Base-by-base conservation (phyloP, 805 yeast genomes). In the Ogataea degrootiae region DNA sequence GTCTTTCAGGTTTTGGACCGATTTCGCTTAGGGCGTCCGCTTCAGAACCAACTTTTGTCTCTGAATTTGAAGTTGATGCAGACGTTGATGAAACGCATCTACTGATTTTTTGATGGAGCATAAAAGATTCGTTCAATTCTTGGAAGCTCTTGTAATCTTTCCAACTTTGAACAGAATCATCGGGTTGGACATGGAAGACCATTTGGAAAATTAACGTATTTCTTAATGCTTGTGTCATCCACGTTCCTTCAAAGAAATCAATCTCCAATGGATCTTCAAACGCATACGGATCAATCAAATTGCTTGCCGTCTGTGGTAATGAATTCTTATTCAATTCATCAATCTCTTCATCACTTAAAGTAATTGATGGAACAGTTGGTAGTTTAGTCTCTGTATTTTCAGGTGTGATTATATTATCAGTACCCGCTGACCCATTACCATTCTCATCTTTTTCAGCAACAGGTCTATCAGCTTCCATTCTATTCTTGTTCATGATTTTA, bases 151-250 rank as follows among this genome's bases (percentile, higher is more conserved):
- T 91, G 65, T 89, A 94, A 47, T 89, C 96, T 47, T 77, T 77
- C 99, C 99, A 94, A 0, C 90, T 77, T 22, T 74, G 74, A n/a
- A 92, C 98, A 6, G 80, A 73, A 63, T 92, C 89, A 66, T 94
- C 99, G 0, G 99, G 99, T 62, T 95, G 99, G 52, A 88, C 82
- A 54, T 91, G 91, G 75, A 94, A 94, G 1, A 94, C 87, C 64
- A 85, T 73, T 51, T 97, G 75, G 69, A 79, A 94, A 1, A 95
- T 70, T 49, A 79, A 74, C 0, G 98, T 89, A 60, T 94, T 94
- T 57, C 91, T 75, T 45, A 85, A 71, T 0, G 99, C 97, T 58
- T 79, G 80, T 5, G 83, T 83, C 62, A 75, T 78, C 97, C 97
- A 92, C 7, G 83, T 63, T 56, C 89, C 97, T 56, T 87, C 91